Evolutionary conservation across 768 basidiomycete species (phyloP).

Genomic region (Mycena maculata): DNA sequence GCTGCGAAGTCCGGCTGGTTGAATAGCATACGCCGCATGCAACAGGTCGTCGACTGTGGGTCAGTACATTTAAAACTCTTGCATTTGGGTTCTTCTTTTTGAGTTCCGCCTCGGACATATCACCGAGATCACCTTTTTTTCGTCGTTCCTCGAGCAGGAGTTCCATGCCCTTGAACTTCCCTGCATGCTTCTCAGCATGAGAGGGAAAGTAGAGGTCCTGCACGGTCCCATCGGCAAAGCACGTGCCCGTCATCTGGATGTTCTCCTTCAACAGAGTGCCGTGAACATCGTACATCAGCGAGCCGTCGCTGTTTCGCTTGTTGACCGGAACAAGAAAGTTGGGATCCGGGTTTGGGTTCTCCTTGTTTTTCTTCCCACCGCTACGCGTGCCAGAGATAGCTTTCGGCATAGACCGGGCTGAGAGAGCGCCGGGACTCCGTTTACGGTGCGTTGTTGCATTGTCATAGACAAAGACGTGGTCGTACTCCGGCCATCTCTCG

Average conservation of each 20-base stretch:
- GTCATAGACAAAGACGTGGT: too few species aligned
- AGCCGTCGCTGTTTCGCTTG: constrained; percentile 13
- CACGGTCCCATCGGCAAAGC: constrained; percentile 12
- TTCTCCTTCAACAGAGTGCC: background rate
- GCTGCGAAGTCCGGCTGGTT: constrained; percentile 41
- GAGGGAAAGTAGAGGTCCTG: constrained; percentile 16
- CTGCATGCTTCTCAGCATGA: constrained; percentile 14
- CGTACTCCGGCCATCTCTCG: constrained; percentile 35
- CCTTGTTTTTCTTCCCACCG: background rate
- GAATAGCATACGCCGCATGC: too few species aligned
- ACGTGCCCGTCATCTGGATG: constrained; percentile 35
- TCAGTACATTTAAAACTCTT: constrained; percentile 42
- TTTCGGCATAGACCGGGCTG: constrained; percentile 40
- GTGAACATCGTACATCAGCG: constrained; percentile 8
- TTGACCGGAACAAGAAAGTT: constrained; percentile 22
- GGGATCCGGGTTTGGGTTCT: constrained; percentile 6
- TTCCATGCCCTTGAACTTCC: constrained; percentile 44
- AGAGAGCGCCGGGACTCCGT: constrained; percentile 36
- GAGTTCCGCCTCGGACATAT: constrained; percentile 15
- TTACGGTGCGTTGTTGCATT: constrained; percentile 29
- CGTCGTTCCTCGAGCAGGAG: constrained; percentile 29
- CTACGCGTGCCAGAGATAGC: background rate
- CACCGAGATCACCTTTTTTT: constrained; percentile 9
- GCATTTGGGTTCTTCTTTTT: constrained; percentile 17
- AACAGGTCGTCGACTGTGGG: constrained; percentile 18